A percentile compares a stretch with the other conserved stretches of the same genome.
Evolutionary conservation across 805 yeast species (phyloP).

Genomic region (Sugiyamaella valdiviana): DNA sequence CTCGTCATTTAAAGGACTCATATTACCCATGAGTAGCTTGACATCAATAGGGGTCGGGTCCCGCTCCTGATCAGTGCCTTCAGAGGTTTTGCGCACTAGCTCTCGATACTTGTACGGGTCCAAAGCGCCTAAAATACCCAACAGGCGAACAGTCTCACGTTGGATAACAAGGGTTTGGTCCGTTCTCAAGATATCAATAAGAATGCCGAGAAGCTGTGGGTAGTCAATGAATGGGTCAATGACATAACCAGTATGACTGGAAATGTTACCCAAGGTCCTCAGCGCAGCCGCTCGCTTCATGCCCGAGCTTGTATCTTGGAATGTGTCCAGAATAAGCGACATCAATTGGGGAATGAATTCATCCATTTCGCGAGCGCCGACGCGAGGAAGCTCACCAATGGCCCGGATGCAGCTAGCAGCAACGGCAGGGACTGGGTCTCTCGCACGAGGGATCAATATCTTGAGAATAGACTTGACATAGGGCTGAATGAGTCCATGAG

Average conservation of each 20-base stretch:
- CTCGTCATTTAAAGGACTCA: slow-evolving; percentile 85
- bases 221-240: slow-evolving; percentile 88
- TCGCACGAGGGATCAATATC: slow-evolving; percentile 69
- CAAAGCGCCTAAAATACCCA: slow-evolving; percentile 92
- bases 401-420: slow-evolving; percentile 82
- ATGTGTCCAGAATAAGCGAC: slow-evolving; percentile 81
- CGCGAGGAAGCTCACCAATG: slow-evolving; percentile 81
- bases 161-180: slow-evolving; percentile 70
- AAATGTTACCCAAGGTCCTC: slow-evolving; percentile 77
- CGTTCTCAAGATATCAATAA: slow-evolving; percentile 74
- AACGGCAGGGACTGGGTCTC: slow-evolving; percentile 68
- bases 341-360: slow-evolving; percentile 68
- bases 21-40: slow-evolving; percentile 84
- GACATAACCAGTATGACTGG: slow-evolving; percentile 90
- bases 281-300: slow-evolving; percentile 85
- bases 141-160: slow-evolving; percentile 78
- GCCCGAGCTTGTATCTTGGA: slow-evolving; percentile 89
- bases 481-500: slow-evolving; percentile 80
- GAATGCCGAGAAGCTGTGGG: slow-evolving; percentile 78
- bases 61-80: slow-evolving; percentile 54
- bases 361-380: slow-evolving; percentile 78
- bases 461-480: slow-evolving; percentile 88
- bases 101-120: slow-evolving; percentile 96
- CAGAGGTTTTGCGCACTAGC: slow-evolving; percentile 63
- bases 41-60: slow-evolving; percentile 88